These are phyloP conservation scores for Ceratobasidium sp. DNA, from an alignment of 1,284 basidiomycete genomes.

Conservation along the genomic window DNA sequence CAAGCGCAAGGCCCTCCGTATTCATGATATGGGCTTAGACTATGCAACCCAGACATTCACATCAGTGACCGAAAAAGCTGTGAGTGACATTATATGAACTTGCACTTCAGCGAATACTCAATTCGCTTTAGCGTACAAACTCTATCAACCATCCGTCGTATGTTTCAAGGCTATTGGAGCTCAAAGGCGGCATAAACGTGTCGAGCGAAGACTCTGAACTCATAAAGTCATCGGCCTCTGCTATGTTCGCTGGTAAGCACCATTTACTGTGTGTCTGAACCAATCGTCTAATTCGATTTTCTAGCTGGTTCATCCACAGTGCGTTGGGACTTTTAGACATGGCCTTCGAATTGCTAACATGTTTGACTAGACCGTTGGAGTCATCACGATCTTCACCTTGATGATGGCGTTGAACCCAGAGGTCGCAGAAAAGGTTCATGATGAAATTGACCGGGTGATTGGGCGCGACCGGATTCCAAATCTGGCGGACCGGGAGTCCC, in stretches of 20 bases:
- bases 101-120: background rate
- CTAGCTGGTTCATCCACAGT: background rate
- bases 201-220: constrained; percentile 17
- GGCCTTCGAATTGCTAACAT: background rate
- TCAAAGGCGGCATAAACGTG: constrained; percentile 11
- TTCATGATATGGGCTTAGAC: constrained; percentile 3
- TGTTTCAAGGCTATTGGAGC: constrained; percentile 13
- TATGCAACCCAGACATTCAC: constrained; percentile 24
- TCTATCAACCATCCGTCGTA: background rate
- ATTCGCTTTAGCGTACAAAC: background rate
- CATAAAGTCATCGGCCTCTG: constrained; percentile 32
- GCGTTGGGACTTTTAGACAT: background rate
- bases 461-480: constrained; percentile 35
- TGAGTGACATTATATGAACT: background rate
- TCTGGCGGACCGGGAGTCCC: constrained; percentile 12
- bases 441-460: constrained; percentile 40
- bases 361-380: constrained; percentile 19
- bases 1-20: constrained; percentile 6
- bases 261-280: background rate
- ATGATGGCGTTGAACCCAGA: constrained; percentile 42
- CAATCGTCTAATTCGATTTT: background rate
- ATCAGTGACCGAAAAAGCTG: constrained; percentile 4
- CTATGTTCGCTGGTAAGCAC: constrained; percentile 30
- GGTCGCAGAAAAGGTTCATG: constrained; percentile 33
- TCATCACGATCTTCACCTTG: constrained; percentile 49